Conservation (phyloP, 345 rosid species). For the Eucalyptus polyanthemos region DNA sequence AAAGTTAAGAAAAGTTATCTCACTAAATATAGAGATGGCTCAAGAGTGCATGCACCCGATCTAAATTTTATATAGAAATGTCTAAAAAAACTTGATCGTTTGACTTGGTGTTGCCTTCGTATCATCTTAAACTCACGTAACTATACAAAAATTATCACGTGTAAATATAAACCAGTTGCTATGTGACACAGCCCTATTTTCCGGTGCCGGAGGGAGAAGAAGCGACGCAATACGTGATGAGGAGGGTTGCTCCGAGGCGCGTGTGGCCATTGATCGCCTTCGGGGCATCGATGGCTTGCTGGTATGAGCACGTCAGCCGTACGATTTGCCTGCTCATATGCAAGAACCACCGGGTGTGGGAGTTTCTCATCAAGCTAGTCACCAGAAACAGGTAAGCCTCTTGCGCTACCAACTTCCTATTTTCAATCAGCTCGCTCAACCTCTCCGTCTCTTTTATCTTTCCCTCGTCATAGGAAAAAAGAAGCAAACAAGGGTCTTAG, state of each 20-base stretch:
- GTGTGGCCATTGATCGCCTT: conserved; percentile 89
- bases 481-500: neutral
- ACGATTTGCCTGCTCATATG: conserved; percentile 74
- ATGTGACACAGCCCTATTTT: conserved; percentile 52
- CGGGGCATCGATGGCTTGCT: conserved; percentile 79
- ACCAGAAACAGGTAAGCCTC: conserved; percentile 68
- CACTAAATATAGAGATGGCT: neutral
- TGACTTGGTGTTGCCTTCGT: neutral
- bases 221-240: conserved; percentile 74
- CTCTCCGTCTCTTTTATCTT: neutral
- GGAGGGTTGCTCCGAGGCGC: conserved; percentile 65
- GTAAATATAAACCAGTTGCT: neutral
- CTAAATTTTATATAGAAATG: neutral
- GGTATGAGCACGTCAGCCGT: conserved; percentile 93
- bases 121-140: neutral
- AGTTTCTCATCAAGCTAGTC: conserved; percentile 63
- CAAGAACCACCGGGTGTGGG: conserved; percentile 90
- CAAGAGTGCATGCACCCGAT: neutral
- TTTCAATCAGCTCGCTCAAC: neutral
- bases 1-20: neutral
- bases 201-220: conserved; percentile 68
- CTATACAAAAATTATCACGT: neutral
- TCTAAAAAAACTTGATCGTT: too few species aligned
- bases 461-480: neutral
- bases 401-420: neutral